Percentiles rank a stretch among this genome's conserved stretches.
phyloP scores from a whole-genome alignment of 2,329 filamentous ascomycete species.

The Hyphodiscus sp. region DNA sequence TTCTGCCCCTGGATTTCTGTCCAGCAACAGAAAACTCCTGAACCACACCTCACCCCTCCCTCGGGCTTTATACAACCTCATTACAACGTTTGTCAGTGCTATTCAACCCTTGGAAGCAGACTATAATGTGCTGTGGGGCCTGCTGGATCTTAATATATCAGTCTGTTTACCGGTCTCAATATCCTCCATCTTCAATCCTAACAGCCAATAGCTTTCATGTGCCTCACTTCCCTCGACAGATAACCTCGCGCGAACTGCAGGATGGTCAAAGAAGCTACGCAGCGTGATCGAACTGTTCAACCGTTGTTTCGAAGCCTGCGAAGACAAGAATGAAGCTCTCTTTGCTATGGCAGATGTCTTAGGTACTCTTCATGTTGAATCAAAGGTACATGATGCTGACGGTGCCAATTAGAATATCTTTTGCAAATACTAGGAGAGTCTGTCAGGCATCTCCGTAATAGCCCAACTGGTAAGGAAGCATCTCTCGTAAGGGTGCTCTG shows the following conservation, averaged over 20 bases:
- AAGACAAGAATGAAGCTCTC: slow-evolving; percentile 14
- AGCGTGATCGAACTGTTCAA: slow-evolving; percentile 12
- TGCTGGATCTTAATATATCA: slow-evolving; percentile 15
- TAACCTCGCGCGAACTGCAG: slow-evolving; percentile 6
- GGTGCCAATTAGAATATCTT: slow-evolving; percentile 1
- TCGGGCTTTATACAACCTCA: slow-evolving; percentile 8
- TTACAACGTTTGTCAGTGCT: slow-evolving; percentile 1
- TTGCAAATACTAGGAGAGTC: slow-evolving; percentile 7
- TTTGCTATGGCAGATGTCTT: slow-evolving; percentile 10
- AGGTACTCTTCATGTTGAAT: slow-evolving; percentile 1
- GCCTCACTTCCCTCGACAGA: slow-evolving; percentile 6
- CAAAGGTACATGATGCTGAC: neutral
- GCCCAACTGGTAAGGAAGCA: slow-evolving; percentile 5
- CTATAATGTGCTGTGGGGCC: slow-evolving; percentile 13
- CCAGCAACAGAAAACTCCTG: slow-evolving; percentile 5
- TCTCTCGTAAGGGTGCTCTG: neutral
- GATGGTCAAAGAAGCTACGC: slow-evolving; percentile 8
- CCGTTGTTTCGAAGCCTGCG: slow-evolving; percentile 11
- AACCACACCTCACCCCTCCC: slow-evolving; percentile 10
- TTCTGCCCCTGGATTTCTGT: slow-evolving; percentile 2
- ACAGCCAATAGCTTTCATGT: slow-evolving; percentile 9
- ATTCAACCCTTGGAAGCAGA: slow-evolving; percentile 6
- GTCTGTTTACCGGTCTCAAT: neutral
- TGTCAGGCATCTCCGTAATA: slow-evolving; percentile 5
- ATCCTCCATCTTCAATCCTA: no score